phyloP scores from a whole-genome alignment of 495 filamentous ascomycete genomes.

The Annulohypoxylon maeteangense region DNA sequence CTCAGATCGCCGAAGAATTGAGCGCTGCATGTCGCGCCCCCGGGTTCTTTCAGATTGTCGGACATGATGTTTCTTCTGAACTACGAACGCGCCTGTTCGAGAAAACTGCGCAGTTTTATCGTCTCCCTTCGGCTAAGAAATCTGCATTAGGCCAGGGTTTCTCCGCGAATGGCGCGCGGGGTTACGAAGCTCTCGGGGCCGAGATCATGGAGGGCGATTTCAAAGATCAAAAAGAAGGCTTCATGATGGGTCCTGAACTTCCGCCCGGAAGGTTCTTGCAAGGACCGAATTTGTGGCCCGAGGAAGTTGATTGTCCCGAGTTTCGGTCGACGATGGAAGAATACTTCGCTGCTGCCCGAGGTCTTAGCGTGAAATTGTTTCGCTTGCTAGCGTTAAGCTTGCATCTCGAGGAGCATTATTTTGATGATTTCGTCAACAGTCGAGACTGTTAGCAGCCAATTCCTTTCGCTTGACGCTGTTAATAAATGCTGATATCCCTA shows the following conservation, averaged over 20 bases:
- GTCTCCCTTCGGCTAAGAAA: conserved; percentile 36
- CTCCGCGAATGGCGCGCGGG: conserved; percentile 39
- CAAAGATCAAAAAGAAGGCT: conserved; percentile 44
- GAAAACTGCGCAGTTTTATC: conserved; percentile 35
- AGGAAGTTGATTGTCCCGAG: conserved; percentile 33
- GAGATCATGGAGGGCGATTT: conserved; percentile 38
- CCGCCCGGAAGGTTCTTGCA: conserved; percentile 49
- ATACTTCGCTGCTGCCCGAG: conserved; percentile 50
- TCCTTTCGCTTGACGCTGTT: conserved; percentile 3
- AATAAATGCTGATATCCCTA: conserved; percentile 8
- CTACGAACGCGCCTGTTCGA: conserved; percentile 39
- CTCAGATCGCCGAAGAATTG: conserved; percentile 44
- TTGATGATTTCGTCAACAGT: conserved; percentile 55
- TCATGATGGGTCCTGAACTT: conserved; percentile 46
- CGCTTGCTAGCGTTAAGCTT: conserved; percentile 56
- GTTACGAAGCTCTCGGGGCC: conserved; percentile 46
- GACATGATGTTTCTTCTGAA: conserved; percentile 52
- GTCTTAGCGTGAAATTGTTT: conserved; percentile 51
- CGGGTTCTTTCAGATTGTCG: conserved; percentile 68
- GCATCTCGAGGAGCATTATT: conserved; percentile 51
- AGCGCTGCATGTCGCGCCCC: conserved; percentile 61
- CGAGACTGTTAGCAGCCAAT: conserved; percentile 43
- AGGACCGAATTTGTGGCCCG: conserved; percentile 63
- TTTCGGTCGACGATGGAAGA: conserved; percentile 50
- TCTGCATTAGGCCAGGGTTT: conserved; percentile 22